Percentiles rank a stretch among this genome's conserved stretches.
phyloP scores from a whole-genome alignment of 805 yeast species.

The Candida maltosa region DNA sequence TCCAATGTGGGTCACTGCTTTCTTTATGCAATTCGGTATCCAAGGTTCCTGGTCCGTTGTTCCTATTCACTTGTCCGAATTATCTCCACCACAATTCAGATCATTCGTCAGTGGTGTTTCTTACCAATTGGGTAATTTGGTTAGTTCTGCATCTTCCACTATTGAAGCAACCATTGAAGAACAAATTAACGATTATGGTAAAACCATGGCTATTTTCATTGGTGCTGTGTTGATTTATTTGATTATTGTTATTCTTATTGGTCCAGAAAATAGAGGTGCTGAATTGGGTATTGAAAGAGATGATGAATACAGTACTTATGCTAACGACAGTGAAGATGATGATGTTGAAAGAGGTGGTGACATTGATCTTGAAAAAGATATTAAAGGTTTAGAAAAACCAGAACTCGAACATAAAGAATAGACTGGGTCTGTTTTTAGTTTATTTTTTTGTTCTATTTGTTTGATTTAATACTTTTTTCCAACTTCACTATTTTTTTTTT shows the following conservation, averaged over 20 bases:
- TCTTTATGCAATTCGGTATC: constrained; percentile 62
- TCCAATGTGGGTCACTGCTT: constrained; percentile 18
- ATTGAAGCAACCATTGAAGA: constrained; percentile 64
- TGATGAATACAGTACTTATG: constrained; percentile 7
- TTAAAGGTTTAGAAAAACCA: constrained; percentile 3
- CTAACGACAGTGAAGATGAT: constrained; percentile 4
- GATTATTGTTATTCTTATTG: constrained; percentile 47
- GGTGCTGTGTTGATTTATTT: constrained; percentile 60
- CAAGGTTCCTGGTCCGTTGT: constrained; percentile 76
- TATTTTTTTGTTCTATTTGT: not conserved
- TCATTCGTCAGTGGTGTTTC: constrained; percentile 60
- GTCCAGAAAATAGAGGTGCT: constrained; percentile 52
- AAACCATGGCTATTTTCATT: constrained; percentile 64
- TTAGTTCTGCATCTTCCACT: constrained; percentile 67
- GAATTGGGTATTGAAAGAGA: constrained; percentile 16
- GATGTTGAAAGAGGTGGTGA: constrained; percentile 1
- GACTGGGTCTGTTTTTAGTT: not conserved
- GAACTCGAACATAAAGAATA: constrained; percentile 2
- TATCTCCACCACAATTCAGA: constrained; percentile 50
- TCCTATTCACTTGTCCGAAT: constrained; percentile 63
- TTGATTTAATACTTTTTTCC: too few relatives aligned
- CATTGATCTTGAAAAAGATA: not conserved
- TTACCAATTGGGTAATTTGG: constrained; percentile 72
- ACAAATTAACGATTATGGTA: constrained; percentile 54
- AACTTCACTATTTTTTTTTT: too few relatives aligned